Base-by-base conservation (phyloP, 108 stramenopile genomes). In the Cyclotella choctawhatcheeana region DNA sequence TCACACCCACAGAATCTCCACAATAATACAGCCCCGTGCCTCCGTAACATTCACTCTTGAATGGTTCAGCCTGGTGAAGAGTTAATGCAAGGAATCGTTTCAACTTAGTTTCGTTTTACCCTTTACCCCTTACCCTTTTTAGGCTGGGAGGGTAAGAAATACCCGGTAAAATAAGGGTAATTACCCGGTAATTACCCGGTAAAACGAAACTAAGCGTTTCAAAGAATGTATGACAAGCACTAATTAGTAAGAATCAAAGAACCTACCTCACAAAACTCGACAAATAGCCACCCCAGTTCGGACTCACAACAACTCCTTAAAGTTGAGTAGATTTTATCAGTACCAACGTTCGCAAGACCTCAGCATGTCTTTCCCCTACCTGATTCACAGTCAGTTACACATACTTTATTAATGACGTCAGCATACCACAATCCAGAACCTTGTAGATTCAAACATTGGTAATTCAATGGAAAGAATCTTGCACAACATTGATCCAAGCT, bases 361-460 rank as follows among this genome's bases (percentile, higher is more conserved):
- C 64, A 44, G 48, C 64, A 64, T 1, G 44, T 64, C 34, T 6
- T 26, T 48, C 64, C 64, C 29, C 29, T 5, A 14, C 20, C 64
- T 25, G 29, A 44, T 4, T 47, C 31, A 25, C 64, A 64, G 17
- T 64, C 64, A 1, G 45, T 47, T 0, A 48, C 29, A 30, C 44
- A 48, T 48, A 48, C 48, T 7, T 20, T 35, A 45, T 31, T 31
- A 5, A 48, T 18, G 29, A 27, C 27, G 27, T 47, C 29, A 20
- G 34, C 64, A 64, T 48, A 64, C 64, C 64, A 64, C 44, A 64
- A 44, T 32, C 64, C 64, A 4, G 45, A 48, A 48, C 64, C 64
- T 18, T 31, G 12, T 6, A 48, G 0, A 44, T 64, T 64, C 26
- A 64, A 32, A 32, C 59, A 40, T 40, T 6, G 12, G 37, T 40